A percentile compares a stretch with the other conserved stretches of the same genome.
phyloP scores from a whole-genome alignment of 108 stramenopile species.

The Cyclotella choctawhatcheeana region DNA sequence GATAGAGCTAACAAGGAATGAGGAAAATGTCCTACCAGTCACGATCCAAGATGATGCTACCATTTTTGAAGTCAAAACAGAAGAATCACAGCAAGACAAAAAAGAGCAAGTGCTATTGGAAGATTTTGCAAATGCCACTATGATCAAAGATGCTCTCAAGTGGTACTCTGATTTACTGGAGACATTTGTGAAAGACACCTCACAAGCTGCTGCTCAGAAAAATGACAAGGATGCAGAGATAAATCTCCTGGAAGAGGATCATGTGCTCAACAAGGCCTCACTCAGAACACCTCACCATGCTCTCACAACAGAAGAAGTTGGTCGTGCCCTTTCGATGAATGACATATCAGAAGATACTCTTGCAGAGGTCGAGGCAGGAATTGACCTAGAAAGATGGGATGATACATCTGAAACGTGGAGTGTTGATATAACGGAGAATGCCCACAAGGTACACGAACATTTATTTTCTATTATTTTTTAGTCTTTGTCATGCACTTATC shows the following conservation, averaged over 20 bases:
- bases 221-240: no score
- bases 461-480: no score
- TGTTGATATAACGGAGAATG: constrained; percentile 55
- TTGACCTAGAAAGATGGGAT: constrained; percentile 46
- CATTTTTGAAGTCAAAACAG: background rate
- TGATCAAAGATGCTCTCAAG: background rate
- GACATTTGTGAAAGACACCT: background rate
- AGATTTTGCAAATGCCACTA: background rate
- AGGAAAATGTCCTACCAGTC: no score
- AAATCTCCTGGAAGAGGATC: no score
- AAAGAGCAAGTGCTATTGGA: background rate
- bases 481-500: background rate
- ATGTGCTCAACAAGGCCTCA: background rate
- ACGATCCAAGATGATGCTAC: background rate
- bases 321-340: constrained; percentile 17
- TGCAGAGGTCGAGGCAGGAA: constrained; percentile 32
- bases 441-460: constrained; percentile 20
- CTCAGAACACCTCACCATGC: background rate
- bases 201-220: no score
- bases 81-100: no score
- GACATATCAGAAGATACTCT: constrained; percentile 39
- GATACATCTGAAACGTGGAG: constrained; percentile 30
- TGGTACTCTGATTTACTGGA: background rate
- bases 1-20: no score
- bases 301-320: constrained; percentile 25